A percentile compares a stretch with the other conserved stretches of the same genome.
Conservation (phyloP, 257 asterid species). For the Anisodus acutangulus region DNA sequence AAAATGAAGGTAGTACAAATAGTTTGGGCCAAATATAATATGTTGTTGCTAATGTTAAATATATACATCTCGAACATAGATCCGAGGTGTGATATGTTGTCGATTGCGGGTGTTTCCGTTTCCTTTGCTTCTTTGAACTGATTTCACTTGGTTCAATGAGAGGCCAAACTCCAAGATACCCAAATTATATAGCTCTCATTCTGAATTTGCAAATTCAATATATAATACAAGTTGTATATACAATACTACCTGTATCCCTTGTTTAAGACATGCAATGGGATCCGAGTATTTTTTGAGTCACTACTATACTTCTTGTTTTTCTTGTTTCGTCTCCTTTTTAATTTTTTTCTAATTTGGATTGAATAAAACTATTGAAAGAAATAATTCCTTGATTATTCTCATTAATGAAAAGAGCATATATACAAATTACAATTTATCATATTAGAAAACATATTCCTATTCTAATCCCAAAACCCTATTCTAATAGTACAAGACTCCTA, state of each 20-base stretch:
- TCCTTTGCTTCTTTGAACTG: conserved; percentile 34
- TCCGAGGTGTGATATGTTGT: conserved; percentile 38
- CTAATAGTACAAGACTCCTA: no score
- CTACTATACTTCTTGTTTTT: neutral
- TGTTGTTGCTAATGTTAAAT: neutral
- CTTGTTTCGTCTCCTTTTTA: neutral
- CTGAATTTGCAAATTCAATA: conserved; percentile 26
- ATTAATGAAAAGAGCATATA: no score
- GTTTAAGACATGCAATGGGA: conserved; percentile 34
- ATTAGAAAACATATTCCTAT: no score
- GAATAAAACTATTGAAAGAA: neutral
- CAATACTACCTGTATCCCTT: conserved; percentile 1
- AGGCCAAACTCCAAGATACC: conserved; percentile 49
- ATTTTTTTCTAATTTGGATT: neutral
- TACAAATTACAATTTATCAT: no score
- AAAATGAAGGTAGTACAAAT: conserved; percentile 14
- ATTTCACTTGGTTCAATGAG: conserved; percentile 71
- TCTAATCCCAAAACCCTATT: no score
- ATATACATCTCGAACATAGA: conserved; percentile 35
- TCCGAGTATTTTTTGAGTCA: conserved; percentile 30
- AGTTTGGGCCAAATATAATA: conserved; percentile 19
- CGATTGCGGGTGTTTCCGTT: conserved; percentile 48
- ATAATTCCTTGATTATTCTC: no score
- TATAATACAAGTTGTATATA: neutral
- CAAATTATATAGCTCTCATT: conserved; percentile 11